These are phyloP conservation scores for Suhomyces vadensis DNA, from an alignment of 805 yeast genomes.

Conservation along the genomic window DNA sequence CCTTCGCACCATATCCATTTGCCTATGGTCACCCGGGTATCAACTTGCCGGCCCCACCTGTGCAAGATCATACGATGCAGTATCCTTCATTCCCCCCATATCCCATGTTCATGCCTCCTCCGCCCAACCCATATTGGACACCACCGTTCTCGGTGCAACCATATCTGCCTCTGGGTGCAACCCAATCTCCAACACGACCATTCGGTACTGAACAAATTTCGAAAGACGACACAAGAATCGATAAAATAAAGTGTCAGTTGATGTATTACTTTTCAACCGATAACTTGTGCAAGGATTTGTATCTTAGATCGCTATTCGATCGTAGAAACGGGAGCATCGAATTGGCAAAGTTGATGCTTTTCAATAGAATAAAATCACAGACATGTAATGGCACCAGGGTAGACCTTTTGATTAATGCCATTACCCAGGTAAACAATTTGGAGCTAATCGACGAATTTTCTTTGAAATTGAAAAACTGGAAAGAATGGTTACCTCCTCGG, in stretches of 20 bases:
- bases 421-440: slow-evolving; percentile 11
- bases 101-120: too few relatives aligned
- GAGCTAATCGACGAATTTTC: slow-evolving; percentile 13
- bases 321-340: slow-evolving; percentile 17
- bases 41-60: too few relatives aligned
- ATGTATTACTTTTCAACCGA: slow-evolving; percentile 24
- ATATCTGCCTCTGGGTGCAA: too few relatives aligned
- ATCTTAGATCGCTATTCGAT: slow-evolving; percentile 20
- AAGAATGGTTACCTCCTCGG: slow-evolving; percentile 14
- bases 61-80: too few relatives aligned
- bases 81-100: too few relatives aligned
- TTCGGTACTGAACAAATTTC: not conserved
- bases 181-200: too few relatives aligned
- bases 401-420: slow-evolving; percentile 11
- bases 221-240: not conserved
- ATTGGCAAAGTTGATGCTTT: slow-evolving; percentile 17
- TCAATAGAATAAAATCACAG: slow-evolving; percentile 17
- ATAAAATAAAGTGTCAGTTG: slow-evolving; percentile 13
- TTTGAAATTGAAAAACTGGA: slow-evolving; percentile 18
- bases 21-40: too few relatives aligned
- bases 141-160: too few relatives aligned
- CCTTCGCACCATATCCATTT: too few relatives aligned
- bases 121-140: too few relatives aligned
- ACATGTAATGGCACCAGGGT: slow-evolving; percentile 16
- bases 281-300: slow-evolving; percentile 23